These are phyloP conservation scores for Syzygium aromaticum DNA, from an alignment of 345 rosid species.

Conservation along the genomic window DNA sequence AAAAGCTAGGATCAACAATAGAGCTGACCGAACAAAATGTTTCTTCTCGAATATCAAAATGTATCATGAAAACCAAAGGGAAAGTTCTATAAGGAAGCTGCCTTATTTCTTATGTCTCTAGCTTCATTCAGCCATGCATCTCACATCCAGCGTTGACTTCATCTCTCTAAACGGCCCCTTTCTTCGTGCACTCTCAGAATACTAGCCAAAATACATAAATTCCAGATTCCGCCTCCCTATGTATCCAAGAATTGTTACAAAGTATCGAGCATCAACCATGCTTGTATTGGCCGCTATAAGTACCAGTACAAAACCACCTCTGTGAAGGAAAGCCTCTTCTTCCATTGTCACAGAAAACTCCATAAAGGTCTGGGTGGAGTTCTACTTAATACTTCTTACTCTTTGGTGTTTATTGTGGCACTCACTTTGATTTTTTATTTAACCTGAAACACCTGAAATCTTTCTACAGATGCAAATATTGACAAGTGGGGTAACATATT, in stretches of 20 bases:
- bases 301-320: background rate
- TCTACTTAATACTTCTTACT: background rate
- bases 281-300: background rate
- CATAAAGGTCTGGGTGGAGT: background rate
- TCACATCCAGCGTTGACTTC: background rate
- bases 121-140: background rate
- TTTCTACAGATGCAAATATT: background rate
- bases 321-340: background rate
- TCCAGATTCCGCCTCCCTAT: background rate
- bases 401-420: background rate
- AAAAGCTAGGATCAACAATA: background rate
- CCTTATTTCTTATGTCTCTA: background rate
- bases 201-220: background rate
- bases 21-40: background rate
- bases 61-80: background rate
- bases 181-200: background rate
- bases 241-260: background rate
- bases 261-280: background rate
- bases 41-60: background rate
- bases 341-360: background rate
- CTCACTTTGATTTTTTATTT: background rate
- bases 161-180: background rate
- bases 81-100: background rate
- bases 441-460: background rate
- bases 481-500: background rate